These are phyloP conservation scores for Amanita polypyramis DNA, from an alignment of 768 basidiomycete species.

Conservation along the genomic window DNA sequence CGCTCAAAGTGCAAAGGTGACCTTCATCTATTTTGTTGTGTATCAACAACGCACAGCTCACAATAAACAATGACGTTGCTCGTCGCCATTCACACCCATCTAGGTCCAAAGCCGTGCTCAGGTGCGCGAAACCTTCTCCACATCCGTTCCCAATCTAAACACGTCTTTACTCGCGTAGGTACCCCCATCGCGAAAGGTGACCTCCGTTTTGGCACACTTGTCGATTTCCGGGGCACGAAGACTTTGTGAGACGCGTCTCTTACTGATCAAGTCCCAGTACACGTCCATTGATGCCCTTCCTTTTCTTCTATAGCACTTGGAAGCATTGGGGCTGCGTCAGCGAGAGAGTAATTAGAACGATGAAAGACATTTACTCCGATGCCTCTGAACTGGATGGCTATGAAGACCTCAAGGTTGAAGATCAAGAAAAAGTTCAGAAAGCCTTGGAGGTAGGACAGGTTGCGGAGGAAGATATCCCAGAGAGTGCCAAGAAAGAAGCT, in stretches of 20 bases:
- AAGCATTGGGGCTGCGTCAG: constrained; percentile 90
- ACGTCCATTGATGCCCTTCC: not conserved
- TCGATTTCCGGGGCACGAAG: constrained; percentile 63
- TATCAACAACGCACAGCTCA: not conserved
- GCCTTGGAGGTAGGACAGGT: constrained; percentile 76
- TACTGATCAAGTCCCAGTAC: not conserved
- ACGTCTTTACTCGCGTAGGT: constrained; percentile 29
- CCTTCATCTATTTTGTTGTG: constrained; percentile 9
- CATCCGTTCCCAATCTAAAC: constrained; percentile 2
- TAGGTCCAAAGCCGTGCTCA: constrained; percentile 69
- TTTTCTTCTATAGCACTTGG: constrained; percentile 44
- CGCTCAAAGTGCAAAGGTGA: constrained; percentile 75
- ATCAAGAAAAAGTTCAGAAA: constrained; percentile 57
- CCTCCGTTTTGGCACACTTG: constrained; percentile 62
- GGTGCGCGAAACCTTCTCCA: constrained; percentile 29
- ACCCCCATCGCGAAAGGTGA: constrained; percentile 63
- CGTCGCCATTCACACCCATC: constrained; percentile 15
- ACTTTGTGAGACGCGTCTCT: constrained; percentile 40
- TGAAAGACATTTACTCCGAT: constrained; percentile 49
- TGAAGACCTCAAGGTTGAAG: constrained; percentile 58
- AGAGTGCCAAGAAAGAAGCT: constrained; percentile 50
- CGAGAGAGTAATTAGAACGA: constrained; percentile 52
- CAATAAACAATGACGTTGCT: not conserved
- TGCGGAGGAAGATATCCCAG: constrained; percentile 77
- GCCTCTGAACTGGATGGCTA: constrained; percentile 77